These are phyloP conservation scores for Wickerhamiella cacticola DNA, from an alignment of 805 yeast genomes.

Conservation along the genomic window DNA sequence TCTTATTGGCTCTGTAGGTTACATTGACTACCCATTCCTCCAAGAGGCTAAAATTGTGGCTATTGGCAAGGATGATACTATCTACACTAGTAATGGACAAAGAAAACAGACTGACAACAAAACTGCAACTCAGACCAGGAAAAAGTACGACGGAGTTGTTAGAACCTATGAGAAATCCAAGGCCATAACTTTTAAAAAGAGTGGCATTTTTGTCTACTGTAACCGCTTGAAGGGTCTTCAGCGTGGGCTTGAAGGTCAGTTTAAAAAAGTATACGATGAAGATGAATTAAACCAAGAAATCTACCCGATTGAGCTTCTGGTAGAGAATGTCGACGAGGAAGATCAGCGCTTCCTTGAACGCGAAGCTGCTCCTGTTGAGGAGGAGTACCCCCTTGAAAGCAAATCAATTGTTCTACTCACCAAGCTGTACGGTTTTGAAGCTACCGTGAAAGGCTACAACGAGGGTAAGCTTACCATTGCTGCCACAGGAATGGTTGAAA, in stretches of 20 bases:
- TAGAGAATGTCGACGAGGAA: conserved; percentile 56
- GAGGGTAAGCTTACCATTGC: conserved; percentile 28
- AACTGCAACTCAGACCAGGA: conserved; percentile 25
- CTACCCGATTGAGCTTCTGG: conserved; percentile 71
- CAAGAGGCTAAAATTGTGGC: conserved; percentile 62
- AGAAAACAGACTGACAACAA: conserved; percentile 35
- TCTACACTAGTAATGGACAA: neutral
- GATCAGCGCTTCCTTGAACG: conserved; percentile 65
- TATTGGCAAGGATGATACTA: conserved; percentile 40
- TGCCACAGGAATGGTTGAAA: conserved; percentile 20
- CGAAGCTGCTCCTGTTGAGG: conserved; percentile 61
- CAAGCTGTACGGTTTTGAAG: conserved; percentile 72
- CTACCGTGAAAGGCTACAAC: conserved; percentile 33
- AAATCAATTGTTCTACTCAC: conserved; percentile 73
- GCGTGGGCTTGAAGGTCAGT: conserved; percentile 61
- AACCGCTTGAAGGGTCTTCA: conserved; percentile 64
- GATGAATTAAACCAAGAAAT: conserved; percentile 33
- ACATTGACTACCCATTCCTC: conserved; percentile 82
- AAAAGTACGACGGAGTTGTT: conserved; percentile 31
- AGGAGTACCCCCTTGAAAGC: conserved; percentile 67
- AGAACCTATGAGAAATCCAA: conserved; percentile 35
- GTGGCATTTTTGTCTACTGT: conserved; percentile 56
- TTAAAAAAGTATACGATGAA: conserved; percentile 53
- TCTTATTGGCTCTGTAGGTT: conserved; percentile 50
- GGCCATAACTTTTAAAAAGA: conserved; percentile 48